A percentile compares a stretch with the other conserved stretches of the same genome.
phyloP scores from a whole-genome alignment of 495 filamentous ascomycete genomes.

The Physcia stellaris region DNA sequence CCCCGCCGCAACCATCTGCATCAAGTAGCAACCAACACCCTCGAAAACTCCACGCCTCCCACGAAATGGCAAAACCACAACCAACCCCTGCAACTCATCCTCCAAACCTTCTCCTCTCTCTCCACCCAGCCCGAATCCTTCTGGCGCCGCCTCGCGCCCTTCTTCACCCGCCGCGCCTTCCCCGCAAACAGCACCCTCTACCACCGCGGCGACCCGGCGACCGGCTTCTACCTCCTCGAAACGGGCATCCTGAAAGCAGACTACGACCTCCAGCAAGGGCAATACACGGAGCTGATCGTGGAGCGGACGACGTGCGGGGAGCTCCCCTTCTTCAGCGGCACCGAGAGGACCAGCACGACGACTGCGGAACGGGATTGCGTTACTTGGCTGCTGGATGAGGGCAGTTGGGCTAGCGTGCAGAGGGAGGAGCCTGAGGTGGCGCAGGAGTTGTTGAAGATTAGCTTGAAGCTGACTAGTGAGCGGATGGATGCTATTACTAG shows the following conservation, averaged over 20 bases:
- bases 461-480: slow-evolving; percentile 77
- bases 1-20: slow-evolving; percentile 68
- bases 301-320: slow-evolving; percentile 93
- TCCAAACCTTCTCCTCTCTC: slow-evolving; percentile 83
- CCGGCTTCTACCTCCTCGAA: slow-evolving; percentile 86
- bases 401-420: slow-evolving; percentile 58
- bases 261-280: slow-evolving; percentile 80
- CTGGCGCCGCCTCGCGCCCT: slow-evolving; percentile 67
- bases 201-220: slow-evolving; percentile 50
- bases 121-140: slow-evolving; percentile 75
- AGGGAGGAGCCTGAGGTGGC: slow-evolving; percentile 59
- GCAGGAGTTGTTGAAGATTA: slow-evolving; percentile 68
- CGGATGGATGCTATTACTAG: slow-evolving; percentile 79
- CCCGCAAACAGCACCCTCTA: slow-evolving; percentile 60
- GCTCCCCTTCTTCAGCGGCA: slow-evolving; percentile 88
- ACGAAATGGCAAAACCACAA: slow-evolving; percentile 69
- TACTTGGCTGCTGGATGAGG: slow-evolving; percentile 62
- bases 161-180: slow-evolving; percentile 55
- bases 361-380: slow-evolving; percentile 67
- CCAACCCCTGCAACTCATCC: slow-evolving; percentile 77
- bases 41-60: slow-evolving; percentile 38
- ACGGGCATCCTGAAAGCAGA: slow-evolving; percentile 76
- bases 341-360: slow-evolving; percentile 73
- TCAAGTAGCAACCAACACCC: slow-evolving; percentile 58
- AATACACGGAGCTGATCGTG: slow-evolving; percentile 80